Percentiles rank a stretch among this genome's conserved stretches.
Conservation (phyloP, 2,329 filamentous ascomycete genomes). For the Neonectria ditissima region DNA sequence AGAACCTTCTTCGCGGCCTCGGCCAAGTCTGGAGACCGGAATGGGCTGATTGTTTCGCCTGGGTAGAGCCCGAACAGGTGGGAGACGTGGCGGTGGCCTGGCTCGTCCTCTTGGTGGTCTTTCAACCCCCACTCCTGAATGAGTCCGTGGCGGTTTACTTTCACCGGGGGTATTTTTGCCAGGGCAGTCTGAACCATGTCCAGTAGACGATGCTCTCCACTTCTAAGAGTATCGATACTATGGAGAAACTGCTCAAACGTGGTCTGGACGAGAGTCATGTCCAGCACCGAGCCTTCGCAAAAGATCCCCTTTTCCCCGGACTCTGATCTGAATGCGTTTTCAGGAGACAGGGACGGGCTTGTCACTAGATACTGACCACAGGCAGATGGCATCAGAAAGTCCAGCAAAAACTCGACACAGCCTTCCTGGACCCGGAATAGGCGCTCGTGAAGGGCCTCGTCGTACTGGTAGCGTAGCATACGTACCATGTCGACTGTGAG, state of each 20-base stretch:
- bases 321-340: slow-evolving; percentile 38
- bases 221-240: slow-evolving; percentile 7
- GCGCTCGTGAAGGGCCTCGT: slow-evolving; percentile 29
- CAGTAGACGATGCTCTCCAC: no score
- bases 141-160: slow-evolving; percentile 18
- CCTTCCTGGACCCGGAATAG: slow-evolving; percentile 49
- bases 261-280: slow-evolving; percentile 35
- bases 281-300: slow-evolving; percentile 43
- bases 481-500: no score
- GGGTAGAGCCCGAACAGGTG: slow-evolving; percentile 63
- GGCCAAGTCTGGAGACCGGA: slow-evolving; percentile 33
- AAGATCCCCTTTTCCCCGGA: slow-evolving; percentile 28
- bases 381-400: slow-evolving; percentile 49
- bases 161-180: slow-evolving; percentile 19
- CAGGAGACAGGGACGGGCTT: slow-evolving; percentile 39
- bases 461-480: slow-evolving; percentile 39
- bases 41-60: slow-evolving; percentile 45
- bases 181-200: not conserved
- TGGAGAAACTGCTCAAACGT: slow-evolving; percentile 37
- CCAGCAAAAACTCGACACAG: slow-evolving; percentile 51
- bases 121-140: slow-evolving; percentile 56
- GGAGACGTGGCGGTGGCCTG: slow-evolving; percentile 63
- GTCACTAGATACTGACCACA: slow-evolving; percentile 44
- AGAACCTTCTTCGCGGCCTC: slow-evolving; percentile 47
- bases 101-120: slow-evolving; percentile 55